Evolutionary conservation across 495 filamentous ascomycete species (phyloP).

Genomic region (Lophiostoma macrostomum): DNA sequence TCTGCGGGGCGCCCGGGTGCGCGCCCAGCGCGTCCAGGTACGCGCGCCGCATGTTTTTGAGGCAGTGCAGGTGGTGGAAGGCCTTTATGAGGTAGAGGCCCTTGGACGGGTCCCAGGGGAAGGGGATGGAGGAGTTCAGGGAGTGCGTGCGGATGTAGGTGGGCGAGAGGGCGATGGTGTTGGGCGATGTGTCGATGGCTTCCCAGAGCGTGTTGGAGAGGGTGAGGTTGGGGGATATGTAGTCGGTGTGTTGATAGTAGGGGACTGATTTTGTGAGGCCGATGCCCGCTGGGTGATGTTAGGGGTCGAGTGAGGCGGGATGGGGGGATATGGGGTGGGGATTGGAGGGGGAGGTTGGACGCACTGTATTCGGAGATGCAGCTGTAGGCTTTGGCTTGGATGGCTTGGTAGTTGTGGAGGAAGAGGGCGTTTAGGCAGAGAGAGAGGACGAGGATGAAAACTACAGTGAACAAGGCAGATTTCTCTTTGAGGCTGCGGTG

Average conservation of each 20-base stretch:
- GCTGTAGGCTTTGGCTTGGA: too few species aligned
- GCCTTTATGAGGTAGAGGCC: constrained; percentile 3
- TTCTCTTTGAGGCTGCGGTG: too few species aligned
- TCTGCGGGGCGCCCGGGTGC: background rate
- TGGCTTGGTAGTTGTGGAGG: too few species aligned
- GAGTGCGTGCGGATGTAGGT: background rate
- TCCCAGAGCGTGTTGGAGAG: constrained; percentile 3
- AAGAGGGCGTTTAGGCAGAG: too few species aligned
- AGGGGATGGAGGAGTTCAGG: background rate
- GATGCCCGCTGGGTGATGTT: background rate
- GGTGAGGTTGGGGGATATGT: background rate
- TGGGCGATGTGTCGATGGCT: background rate
- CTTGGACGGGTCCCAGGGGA: constrained; percentile 5
- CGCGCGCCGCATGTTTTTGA: constrained; percentile 5
- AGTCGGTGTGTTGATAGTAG: background rate
- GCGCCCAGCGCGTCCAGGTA: background rate
- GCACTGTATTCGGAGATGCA: too few species aligned
- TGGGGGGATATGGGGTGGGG: too few species aligned
- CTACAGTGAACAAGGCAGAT: too few species aligned
- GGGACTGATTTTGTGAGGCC: background rate
- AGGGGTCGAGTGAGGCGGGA: too few species aligned
- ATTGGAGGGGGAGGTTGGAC: too few species aligned
- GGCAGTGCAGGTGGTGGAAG: constrained; percentile 5
- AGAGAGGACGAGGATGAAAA: too few species aligned
- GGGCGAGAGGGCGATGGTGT: background rate